Percentiles rank a stretch among this genome's conserved stretches.
Evolutionary conservation across 805 yeast genomes (phyloP).

Genomic region (Yamadazyma endophytica): DNA sequence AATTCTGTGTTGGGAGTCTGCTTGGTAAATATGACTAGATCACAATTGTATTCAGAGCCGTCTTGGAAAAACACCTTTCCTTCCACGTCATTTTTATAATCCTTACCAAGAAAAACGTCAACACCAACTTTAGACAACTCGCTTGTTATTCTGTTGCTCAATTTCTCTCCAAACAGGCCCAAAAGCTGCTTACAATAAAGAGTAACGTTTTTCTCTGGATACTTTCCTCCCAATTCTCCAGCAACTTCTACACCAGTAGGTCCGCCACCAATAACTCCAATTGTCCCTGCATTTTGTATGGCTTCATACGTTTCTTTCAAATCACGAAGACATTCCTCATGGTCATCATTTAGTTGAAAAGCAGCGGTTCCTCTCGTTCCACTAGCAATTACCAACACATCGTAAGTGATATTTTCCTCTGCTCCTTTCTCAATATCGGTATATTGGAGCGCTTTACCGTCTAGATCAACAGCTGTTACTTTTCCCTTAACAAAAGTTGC

Average conservation of each 20-base stretch:
- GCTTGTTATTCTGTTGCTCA: slow-evolving; percentile 10
- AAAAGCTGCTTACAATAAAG: slow-evolving; percentile 21
- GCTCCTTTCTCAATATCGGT: slow-evolving; percentile 3
- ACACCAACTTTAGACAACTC: slow-evolving; percentile 15
- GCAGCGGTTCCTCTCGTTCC: slow-evolving; percentile 23
- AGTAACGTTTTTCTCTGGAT: slow-evolving; percentile 14
- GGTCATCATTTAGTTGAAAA: slow-evolving; percentile 20
- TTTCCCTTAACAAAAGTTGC: slow-evolving; percentile 17
- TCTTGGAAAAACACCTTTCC: slow-evolving; percentile 10
- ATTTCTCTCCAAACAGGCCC: slow-evolving; percentile 10
- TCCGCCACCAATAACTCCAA: slow-evolving; percentile 35
- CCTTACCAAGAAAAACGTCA: slow-evolving; percentile 13
- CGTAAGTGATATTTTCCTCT: slow-evolving; percentile 16
- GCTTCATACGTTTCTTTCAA: slow-evolving; percentile 13
- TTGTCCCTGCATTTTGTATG: slow-evolving; percentile 17
- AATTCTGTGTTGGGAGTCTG: slow-evolving; percentile 27
- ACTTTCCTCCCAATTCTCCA: slow-evolving; percentile 26
- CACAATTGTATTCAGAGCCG: slow-evolving; percentile 16
- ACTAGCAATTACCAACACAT: slow-evolving; percentile 28
- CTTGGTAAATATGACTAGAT: slow-evolving; percentile 22
- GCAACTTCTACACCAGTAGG: slow-evolving; percentile 32
- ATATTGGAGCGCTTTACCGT: slow-evolving; percentile 13
- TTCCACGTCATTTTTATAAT: not conserved
- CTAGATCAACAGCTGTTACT: slow-evolving; percentile 22
- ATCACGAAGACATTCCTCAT: slow-evolving; percentile 12